phyloP scores from a whole-genome alignment of 805 yeast genomes.

The Spathaspora girioi region DNA sequence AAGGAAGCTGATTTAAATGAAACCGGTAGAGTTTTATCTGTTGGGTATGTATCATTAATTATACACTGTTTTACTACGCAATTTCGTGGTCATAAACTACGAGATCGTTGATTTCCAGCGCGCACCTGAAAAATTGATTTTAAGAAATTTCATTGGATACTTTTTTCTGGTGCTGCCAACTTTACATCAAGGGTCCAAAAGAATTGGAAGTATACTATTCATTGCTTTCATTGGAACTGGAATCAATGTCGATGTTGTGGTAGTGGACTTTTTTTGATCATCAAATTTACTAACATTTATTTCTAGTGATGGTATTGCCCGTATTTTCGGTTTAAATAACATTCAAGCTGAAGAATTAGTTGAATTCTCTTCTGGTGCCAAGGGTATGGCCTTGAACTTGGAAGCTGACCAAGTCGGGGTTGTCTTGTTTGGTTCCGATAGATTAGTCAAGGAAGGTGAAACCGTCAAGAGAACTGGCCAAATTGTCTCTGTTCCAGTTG shows the following conservation, averaged over 20 bases:
- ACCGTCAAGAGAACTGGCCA: conserved; percentile 99
- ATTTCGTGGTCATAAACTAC: neutral
- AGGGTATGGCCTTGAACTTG: conserved; percentile 99
- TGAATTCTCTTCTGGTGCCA: conserved; percentile 98
- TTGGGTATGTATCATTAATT: conserved; percentile 61
- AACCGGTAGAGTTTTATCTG: conserved; percentile 98
- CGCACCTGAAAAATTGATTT: conserved; percentile 1
- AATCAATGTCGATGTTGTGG: neutral
- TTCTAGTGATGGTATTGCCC: conserved; percentile 98
- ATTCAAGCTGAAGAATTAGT: conserved; percentile 99
- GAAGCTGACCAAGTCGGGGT: conserved; percentile 99
- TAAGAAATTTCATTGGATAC: conserved; percentile 1
- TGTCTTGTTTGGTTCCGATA: conserved; percentile 98
- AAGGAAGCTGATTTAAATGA: conserved; percentile 97
- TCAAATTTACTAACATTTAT: conserved; percentile 32
- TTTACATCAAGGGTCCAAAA: neutral
- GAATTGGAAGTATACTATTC: neutral
- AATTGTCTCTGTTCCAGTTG: conserved; percentile 99
- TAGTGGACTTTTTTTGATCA: neutral
- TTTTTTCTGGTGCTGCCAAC: neutral
- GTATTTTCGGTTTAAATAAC: conserved; percentile 99
- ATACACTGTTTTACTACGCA: neutral
- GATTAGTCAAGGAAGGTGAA: conserved; percentile 98
- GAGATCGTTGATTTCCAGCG: neutral
- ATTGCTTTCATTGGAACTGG: neutral